These are phyloP conservation scores for Phanerodontia chrysosporium DNA, from an alignment of 768 basidiomycete species.

Conservation along the genomic window DNA sequence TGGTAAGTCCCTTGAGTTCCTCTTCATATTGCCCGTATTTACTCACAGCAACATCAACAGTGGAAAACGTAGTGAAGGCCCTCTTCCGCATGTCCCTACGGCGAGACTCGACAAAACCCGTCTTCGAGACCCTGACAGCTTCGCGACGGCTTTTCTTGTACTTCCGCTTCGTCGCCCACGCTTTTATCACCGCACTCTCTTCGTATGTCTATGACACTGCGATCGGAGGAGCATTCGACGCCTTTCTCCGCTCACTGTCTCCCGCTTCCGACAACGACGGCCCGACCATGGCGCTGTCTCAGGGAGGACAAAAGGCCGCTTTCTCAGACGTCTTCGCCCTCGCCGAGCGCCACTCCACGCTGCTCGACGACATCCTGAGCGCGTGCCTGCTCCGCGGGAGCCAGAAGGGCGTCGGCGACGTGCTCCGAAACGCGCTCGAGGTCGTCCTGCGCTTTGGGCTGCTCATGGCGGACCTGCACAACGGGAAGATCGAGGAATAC, in stretches of 20 bases:
- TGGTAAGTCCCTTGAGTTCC: constrained; percentile 45
- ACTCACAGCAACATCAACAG: no score
- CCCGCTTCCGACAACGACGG: not conserved
- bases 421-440: constrained; percentile 60
- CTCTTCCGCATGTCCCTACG: constrained; percentile 60
- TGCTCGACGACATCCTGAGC: constrained; percentile 72
- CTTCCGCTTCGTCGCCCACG: constrained; percentile 70
- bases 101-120: constrained; percentile 27
- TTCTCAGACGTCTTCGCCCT: constrained; percentile 77
- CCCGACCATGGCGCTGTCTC: not conserved
- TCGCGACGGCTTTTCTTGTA: constrained; percentile 54
- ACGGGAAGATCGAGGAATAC: constrained; percentile 56
- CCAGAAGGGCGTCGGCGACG: constrained; percentile 62
- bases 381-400: constrained; percentile 69
- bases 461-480: constrained; percentile 56
- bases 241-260: constrained; percentile 44
- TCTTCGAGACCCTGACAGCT: constrained; percentile 56
- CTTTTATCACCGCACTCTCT: constrained; percentile 64
- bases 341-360: constrained; percentile 56
- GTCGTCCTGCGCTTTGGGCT: constrained; percentile 64
- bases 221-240: constrained; percentile 72
- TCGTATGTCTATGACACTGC: constrained; percentile 78
- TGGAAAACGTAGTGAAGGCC: constrained; percentile 62
- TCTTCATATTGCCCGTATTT: no score
- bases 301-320: not conserved